Base-by-base conservation (phyloP, 2,329 filamentous ascomycete genomes). In the Aspergillus sp. region DNA sequence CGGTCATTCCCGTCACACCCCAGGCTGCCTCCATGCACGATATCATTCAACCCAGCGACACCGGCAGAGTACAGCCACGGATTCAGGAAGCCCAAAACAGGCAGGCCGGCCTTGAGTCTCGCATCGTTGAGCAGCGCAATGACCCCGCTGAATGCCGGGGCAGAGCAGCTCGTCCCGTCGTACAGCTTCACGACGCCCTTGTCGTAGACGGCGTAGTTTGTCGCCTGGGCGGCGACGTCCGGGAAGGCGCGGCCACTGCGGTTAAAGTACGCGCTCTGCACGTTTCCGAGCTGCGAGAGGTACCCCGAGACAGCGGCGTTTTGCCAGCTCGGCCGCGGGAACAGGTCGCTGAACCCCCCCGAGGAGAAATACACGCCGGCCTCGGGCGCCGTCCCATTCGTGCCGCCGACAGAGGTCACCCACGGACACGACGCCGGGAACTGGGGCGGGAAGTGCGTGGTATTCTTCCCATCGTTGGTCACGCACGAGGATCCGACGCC, bases 81-180 rank as follows among this genome's bases (percentile, higher is more conserved):
- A 68, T 89, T 88, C 51, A 88, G 63, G 76, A 86, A 88, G 0
- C 86, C 86, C 48, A 88, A 74, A 0, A 79, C 72, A 0, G 80
- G 70, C 69, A 83, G 81, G 5, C 83, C 83, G 7, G 74, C 76
- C 0, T 80, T 74, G 19, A 89, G 72, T 38, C 85, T 77, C 0
- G 83, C 85, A 67, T 89, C 87, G 66, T 90, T 90, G 59, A 90
- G 75, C 4, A 90, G 80, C 1, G 84, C 79, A 46, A 91, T 77
- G 52, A 90, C 79, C 7, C 81, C 84, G 0, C 85, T 83, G 25
- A 86, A 85, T 0, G 85, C 76, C 0, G 89, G 89, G 0, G 84
- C 75, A 0, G 87, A 82, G 34, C 86, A 84, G 25, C 75, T 78
- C 1, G 79, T 81, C 13, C 79, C 80, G 28, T 76, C 74, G 4